Evolutionary conservation across 805 yeast species (phyloP).

Genomic region (Lipomyces chichibuensis): DNA sequence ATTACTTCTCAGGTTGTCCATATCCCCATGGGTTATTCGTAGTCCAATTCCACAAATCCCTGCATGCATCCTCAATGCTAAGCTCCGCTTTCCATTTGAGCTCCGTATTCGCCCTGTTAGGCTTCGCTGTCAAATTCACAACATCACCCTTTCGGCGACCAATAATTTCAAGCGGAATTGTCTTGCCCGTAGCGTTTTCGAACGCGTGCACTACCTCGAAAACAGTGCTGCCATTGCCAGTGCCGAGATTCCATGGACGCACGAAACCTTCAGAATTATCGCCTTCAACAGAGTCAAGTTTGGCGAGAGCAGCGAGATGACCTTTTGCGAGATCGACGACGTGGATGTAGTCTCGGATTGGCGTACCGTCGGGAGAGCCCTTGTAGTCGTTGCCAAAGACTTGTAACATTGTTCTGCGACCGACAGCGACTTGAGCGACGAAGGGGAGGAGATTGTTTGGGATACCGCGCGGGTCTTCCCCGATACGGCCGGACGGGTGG

Average conservation of each 20-base stretch:
- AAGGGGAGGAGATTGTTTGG: slow-evolving; percentile 78
- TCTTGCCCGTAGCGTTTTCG: slow-evolving; percentile 63
- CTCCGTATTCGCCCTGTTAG: slow-evolving; percentile 66
- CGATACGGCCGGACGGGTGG: slow-evolving; percentile 76
- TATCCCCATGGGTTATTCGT: slow-evolving; percentile 68
- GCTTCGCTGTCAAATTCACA: slow-evolving; percentile 70
- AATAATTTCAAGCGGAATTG: slow-evolving; percentile 65
- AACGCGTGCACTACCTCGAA: slow-evolving; percentile 70
- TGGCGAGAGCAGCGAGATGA: slow-evolving; percentile 69
- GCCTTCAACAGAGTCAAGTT: slow-evolving; percentile 48
- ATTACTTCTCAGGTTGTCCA: slow-evolving; percentile 22
- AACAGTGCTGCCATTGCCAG: slow-evolving; percentile 80
- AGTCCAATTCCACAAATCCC: slow-evolving; percentile 80
- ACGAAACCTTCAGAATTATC: slow-evolving; percentile 51
- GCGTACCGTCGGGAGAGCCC: slow-evolving; percentile 56
- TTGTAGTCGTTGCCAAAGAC: slow-evolving; percentile 75
- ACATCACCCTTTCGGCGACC: slow-evolving; percentile 79
- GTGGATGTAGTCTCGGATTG: slow-evolving; percentile 70
- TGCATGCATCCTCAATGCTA: slow-evolving; percentile 64
- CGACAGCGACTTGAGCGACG: slow-evolving; percentile 77
- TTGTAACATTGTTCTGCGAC: slow-evolving; percentile 64
- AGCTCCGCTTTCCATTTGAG: slow-evolving; percentile 64
- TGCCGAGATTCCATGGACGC: slow-evolving; percentile 82
- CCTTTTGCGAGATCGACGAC: slow-evolving; percentile 80
- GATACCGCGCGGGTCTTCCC: slow-evolving; percentile 78